Percentiles rank a stretch among this genome's conserved stretches.
Evolutionary conservation across 345 rosid species (phyloP).

Genomic region (Boechera retrofracta): DNA sequence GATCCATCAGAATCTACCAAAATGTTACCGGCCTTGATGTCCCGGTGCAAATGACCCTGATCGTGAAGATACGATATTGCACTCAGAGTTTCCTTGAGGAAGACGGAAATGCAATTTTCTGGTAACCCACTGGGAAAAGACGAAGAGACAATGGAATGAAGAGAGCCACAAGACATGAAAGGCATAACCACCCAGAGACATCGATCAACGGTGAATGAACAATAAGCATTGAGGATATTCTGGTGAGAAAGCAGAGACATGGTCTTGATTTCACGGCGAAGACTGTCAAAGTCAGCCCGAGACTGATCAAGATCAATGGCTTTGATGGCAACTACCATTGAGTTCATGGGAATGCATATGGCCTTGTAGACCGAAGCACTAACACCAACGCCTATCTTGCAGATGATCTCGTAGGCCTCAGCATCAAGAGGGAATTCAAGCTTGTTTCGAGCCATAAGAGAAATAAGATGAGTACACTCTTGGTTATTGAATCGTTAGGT

Average conservation of each 20-base stretch:
- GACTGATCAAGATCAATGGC: slow-evolving; percentile 79
- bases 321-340: slow-evolving; percentile 75
- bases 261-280: slow-evolving; percentile 79
- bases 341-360: slow-evolving; percentile 63
- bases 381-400: slow-evolving; percentile 76
- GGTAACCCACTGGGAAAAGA: slow-evolving; percentile 70
- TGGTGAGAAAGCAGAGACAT: slow-evolving; percentile 84
- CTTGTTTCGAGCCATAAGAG: slow-evolving; percentile 43
- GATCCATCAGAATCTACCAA: slow-evolving; percentile 67
- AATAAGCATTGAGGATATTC: slow-evolving; percentile 76
- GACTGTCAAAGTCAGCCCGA: slow-evolving; percentile 63
- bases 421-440: slow-evolving; percentile 70
- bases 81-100: slow-evolving; percentile 70
- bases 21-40: slow-evolving; percentile 83
- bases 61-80: slow-evolving; percentile 77
- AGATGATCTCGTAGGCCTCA: slow-evolving; percentile 60
- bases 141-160: slow-evolving; percentile 75
- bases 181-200: slow-evolving; percentile 97
- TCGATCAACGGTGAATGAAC: slow-evolving; percentile 77
- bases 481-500: background rate
- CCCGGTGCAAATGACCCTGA: slow-evolving; percentile 83
- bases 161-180: slow-evolving; percentile 87
- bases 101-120: slow-evolving; percentile 73
- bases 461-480: background rate
- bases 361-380: slow-evolving; percentile 85